Conservation (phyloP, 2,329 filamentous ascomycete species). For the Tolypocladium paradoxum region DNA sequence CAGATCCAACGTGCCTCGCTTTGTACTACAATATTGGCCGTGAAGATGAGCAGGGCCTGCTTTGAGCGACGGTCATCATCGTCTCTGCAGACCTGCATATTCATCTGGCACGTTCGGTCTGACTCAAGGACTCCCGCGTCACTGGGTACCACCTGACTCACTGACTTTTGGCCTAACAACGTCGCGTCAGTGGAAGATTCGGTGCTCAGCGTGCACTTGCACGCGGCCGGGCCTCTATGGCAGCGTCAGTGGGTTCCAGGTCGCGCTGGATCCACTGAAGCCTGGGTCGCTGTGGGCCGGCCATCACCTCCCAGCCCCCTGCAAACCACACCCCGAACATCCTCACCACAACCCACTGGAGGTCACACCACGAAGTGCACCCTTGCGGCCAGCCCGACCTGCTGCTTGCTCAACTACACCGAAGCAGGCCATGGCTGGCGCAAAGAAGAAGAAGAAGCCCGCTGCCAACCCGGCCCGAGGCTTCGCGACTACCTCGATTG, state of each 20-base stretch:
- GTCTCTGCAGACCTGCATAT: too few species aligned
- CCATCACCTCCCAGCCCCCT: neutral
- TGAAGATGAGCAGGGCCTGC: neutral
- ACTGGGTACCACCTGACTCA: neutral
- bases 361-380: neutral
- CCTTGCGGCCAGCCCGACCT: neutral
- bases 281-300: neutral
- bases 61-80: neutral
- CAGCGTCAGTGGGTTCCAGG: neutral
- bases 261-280: neutral
- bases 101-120: neutral
- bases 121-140: neutral
- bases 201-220: neutral
- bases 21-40: neutral
- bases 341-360: neutral
- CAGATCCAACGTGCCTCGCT: neutral
- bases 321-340: neutral
- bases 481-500: slow-evolving; percentile 87
- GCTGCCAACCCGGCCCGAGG: slow-evolving; percentile 79
- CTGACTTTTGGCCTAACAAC: neutral
- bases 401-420: neutral
- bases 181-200: neutral
- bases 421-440: slow-evolving; percentile 47
- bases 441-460: slow-evolving; percentile 86
- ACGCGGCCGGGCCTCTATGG: too few species aligned